Evolutionary conservation across 345 rosid genomes (phyloP).

Genomic region (Corymbia maculata): DNA sequence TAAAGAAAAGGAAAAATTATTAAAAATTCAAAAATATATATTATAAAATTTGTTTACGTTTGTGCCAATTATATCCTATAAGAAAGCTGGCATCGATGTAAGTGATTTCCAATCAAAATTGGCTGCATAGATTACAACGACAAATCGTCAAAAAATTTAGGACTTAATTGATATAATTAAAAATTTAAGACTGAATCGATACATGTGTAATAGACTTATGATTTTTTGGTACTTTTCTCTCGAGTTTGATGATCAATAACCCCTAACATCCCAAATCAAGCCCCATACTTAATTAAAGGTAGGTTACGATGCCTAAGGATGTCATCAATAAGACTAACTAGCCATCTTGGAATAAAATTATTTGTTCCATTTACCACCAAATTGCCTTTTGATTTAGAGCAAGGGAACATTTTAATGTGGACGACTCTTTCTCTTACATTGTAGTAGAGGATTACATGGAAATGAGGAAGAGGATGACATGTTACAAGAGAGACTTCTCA

Average conservation of each 20-base stretch:
- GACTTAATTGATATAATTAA: too few relatives aligned
- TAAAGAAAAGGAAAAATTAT: too few relatives aligned
- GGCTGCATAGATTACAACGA: rapidly evolving
- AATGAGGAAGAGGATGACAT: background rate
- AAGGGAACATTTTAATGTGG: background rate
- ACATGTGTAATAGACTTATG: too few relatives aligned
- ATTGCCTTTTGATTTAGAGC: background rate
- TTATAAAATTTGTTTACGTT: background rate
- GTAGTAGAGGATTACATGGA: too few relatives aligned
- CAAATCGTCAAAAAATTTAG: background rate
- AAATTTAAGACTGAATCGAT: background rate
- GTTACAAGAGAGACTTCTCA: background rate
- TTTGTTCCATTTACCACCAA: background rate
- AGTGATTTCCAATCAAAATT: background rate
- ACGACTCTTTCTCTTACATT: background rate
- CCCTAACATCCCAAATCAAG: background rate
- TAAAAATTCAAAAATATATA: too few relatives aligned
- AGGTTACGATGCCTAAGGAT: background rate
- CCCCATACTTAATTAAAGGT: background rate
- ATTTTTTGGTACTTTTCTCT: background rate
- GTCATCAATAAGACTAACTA: too few relatives aligned
- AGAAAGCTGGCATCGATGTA: background rate
- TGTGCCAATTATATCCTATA: too few relatives aligned
- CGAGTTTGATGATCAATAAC: background rate
- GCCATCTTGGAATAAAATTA: too few relatives aligned